phyloP scores from a whole-genome alignment of 202 grass and related monocot species.

The Digitaria exilis region DNA sequence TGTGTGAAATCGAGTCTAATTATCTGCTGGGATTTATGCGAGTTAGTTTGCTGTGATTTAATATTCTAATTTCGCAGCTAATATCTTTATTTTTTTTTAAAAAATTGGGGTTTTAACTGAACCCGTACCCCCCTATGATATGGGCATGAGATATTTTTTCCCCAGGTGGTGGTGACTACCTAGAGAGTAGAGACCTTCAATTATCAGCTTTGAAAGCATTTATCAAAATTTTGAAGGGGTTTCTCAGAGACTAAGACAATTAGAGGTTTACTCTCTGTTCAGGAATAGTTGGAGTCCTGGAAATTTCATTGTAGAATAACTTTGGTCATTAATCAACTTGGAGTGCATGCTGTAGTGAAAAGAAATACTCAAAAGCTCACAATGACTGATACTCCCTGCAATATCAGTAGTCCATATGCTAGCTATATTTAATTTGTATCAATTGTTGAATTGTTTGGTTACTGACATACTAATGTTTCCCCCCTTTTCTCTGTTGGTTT shows the following conservation, averaged over 20 bases:
- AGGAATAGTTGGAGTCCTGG: not conserved
- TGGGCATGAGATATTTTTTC: not conserved
- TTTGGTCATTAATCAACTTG: not conserved
- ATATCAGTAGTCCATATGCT: not conserved
- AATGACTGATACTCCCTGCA: not conserved
- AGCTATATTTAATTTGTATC: not conserved
- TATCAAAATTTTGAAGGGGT: not conserved
- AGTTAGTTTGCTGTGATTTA: not conserved
- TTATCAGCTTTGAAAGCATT: not conserved
- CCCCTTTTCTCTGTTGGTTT: not conserved
- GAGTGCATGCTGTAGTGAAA: not conserved
- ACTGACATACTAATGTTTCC: not conserved
- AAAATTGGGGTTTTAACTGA: not conserved
- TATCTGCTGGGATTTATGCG: not conserved
- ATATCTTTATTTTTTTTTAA: not conserved
- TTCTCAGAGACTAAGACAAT: not conserved
- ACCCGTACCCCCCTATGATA: not conserved
- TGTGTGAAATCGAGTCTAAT: not conserved
- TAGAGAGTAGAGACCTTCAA: not conserved
- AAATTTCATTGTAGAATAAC: not conserved
- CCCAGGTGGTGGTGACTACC: not conserved
- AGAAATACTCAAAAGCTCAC: slow-evolving; percentile 1
- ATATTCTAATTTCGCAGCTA: not conserved
- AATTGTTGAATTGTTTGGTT: not conserved
- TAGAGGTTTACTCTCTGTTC: not conserved